phyloP scores from a whole-genome alignment of 805 yeast genomes.

The Blastobotrys peoriensis region DNA sequence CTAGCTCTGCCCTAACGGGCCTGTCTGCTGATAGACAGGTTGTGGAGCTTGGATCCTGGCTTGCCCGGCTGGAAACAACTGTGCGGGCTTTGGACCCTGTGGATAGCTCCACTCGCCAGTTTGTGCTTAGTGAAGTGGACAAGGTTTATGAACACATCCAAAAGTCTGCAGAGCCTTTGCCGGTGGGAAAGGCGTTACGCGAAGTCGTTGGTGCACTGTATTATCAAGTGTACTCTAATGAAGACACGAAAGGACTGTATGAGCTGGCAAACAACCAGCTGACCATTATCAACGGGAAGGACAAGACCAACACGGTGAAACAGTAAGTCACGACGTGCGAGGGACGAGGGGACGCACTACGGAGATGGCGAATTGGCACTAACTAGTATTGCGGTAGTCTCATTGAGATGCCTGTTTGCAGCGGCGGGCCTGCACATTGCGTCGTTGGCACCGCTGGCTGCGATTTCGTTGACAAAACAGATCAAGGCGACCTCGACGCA shows the following conservation, averaged over 20 bases:
- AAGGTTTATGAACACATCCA: slow-evolving; percentile 12
- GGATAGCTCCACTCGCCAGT: slow-evolving; percentile 14
- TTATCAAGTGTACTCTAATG: slow-evolving; percentile 9
- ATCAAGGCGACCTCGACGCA: slow-evolving; percentile 19
- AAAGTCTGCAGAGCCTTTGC: slow-evolving; percentile 9
- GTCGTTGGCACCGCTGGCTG: slow-evolving; percentile 29
- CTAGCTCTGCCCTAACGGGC: background rate
- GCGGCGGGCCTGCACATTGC: slow-evolving; percentile 26
- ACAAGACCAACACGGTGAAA: no score
- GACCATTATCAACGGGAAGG: slow-evolving; percentile 16
- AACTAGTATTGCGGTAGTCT: slow-evolving; percentile 22
- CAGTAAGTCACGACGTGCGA: slow-evolving; percentile 19
- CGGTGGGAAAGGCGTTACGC: slow-evolving; percentile 13
- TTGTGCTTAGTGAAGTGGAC: slow-evolving; percentile 10
- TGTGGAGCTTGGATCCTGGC: background rate
- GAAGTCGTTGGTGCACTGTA: slow-evolving; percentile 12
- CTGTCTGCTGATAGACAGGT: background rate
- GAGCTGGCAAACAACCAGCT: slow-evolving; percentile 24
- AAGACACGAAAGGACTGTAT: slow-evolving; percentile 16
- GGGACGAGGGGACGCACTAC: no score
- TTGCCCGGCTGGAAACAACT: background rate
- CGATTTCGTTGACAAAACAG: slow-evolving; percentile 23
- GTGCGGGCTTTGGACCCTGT: slow-evolving; percentile 1
- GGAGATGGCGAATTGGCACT: no score
- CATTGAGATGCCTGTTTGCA: slow-evolving; percentile 23